Base-by-base conservation (phyloP, 257 asterid genomes). In the Anisodus acutangulus region DNA sequence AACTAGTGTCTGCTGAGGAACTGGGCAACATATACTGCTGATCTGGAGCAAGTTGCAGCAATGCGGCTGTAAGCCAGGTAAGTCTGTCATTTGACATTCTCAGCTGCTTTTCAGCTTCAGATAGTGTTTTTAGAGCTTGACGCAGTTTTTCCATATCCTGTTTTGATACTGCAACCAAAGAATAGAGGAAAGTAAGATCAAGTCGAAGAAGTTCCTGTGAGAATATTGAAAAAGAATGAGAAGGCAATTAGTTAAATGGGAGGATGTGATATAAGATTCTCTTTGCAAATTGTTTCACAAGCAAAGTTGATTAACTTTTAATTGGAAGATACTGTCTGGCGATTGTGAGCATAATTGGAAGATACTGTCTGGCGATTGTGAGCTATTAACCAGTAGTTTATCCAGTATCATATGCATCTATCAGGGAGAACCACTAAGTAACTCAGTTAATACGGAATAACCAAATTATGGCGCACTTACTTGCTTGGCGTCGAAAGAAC, bases 101-200 rank as follows among this genome's bases (percentile, higher is more conserved):
- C 88, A 97, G 90, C 93, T 97, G 98, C 93, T 97, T 95, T 88
- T 97, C 99, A 37, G 99, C 97, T 89, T 97, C 99, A 2, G 99
- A 97, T 63, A 97, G 87, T n/a, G 97, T 94, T 84, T 90, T 94
- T 78, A 97, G 88, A 51, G 99, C 98, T 87, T 93, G 97, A 49
- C 98, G 97, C 85, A 97, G 84, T 84, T 95, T 97, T 87, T 94
- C 98, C 98, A 92, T 93, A 85, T 94, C 98, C 54, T 92, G 92
- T 89, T 91, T 97, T 60, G 93, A 90, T 86, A 95, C 99, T 97
- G 93, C 79, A 84, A 88, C 57, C 82, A 83, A 83, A 41, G 79
- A 15, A 80, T 39, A 64, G 47, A 60, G 70, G 78, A 82, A 67
- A 66, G 66, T 47, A 31, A 53, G 79, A 55, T 60, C 43, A 55